These are phyloP conservation scores for peach (Prunus persica) DNA, from an alignment of 306 rosid genomes.

Conservation along the genomic window DNA sequence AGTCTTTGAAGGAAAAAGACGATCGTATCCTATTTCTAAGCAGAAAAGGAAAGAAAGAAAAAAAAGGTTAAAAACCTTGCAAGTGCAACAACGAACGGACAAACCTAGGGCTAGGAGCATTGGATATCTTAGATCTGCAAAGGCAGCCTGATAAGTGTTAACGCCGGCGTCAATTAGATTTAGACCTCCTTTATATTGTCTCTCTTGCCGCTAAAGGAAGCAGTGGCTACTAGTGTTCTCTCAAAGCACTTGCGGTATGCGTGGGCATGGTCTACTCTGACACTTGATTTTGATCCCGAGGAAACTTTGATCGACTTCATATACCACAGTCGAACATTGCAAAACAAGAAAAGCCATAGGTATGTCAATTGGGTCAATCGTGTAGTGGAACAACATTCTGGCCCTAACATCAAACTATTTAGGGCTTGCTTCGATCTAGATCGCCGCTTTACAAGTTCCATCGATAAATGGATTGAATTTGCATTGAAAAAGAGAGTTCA, in stretches of 20 bases:
- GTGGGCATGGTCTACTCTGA: background rate
- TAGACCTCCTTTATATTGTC: background rate
- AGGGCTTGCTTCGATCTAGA: background rate
- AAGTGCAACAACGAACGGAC: no score
- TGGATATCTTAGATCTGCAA: no score
- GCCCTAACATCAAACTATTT: background rate
- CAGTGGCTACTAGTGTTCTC: background rate
- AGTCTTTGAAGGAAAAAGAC: no score
- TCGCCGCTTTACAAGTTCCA: background rate
- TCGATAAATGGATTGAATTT: background rate
- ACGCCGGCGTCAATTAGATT: no score
- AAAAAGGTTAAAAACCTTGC: no score
- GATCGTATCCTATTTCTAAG: no score
- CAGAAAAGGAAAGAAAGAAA: no score
- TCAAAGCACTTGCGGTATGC: background rate
- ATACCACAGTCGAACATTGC: no score
- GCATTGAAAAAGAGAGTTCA: background rate
- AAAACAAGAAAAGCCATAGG: no score
- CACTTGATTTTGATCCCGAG: background rate
- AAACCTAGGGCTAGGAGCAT: no score
- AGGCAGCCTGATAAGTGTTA: no score
- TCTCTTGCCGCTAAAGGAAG: background rate
- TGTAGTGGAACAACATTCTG: background rate
- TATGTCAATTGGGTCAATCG: background rate
- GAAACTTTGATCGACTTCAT: no score